A percentile compares a stretch with the other conserved stretches of the same genome.
phyloP scores from a whole-genome alignment of 805 yeast species.

The Yarrowia hollandica region DNA sequence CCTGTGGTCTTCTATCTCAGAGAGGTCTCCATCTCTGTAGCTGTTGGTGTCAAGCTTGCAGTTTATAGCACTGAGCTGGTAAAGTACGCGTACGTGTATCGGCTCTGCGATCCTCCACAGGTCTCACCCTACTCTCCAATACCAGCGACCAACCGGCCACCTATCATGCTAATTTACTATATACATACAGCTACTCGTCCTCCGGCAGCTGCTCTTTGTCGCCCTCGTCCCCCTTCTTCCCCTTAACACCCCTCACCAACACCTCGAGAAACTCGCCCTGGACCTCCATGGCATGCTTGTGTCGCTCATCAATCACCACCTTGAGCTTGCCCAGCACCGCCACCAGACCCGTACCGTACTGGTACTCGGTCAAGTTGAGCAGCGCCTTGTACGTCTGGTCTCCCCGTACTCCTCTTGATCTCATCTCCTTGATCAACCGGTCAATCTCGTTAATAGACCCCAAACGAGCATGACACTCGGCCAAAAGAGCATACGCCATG shows the following conservation, averaged over 20 bases:
- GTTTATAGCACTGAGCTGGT: too few species aligned
- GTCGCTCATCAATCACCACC: not conserved
- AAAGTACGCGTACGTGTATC: too few species aligned
- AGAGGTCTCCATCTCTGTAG: too few species aligned
- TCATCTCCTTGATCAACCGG: slow-evolving; percentile 3
- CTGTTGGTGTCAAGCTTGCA: too few species aligned
- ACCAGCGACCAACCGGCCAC: too few species aligned
- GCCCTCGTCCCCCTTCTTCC: not conserved
- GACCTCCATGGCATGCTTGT: not conserved
- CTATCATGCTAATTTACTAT: slow-evolving; percentile 24
- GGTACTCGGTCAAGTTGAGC: not conserved
- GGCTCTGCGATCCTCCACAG: too few species aligned
- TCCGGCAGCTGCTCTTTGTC: not conserved
- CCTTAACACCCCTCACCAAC: not conserved
- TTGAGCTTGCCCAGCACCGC: not conserved
- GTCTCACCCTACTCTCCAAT: too few species aligned
- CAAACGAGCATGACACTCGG: slow-evolving; percentile 22
- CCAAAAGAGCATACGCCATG: slow-evolving; percentile 18
- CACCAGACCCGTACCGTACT: not conserved
- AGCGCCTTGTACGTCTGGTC: slow-evolving; percentile 18
- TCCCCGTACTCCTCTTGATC: not conserved
- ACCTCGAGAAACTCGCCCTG: not conserved
- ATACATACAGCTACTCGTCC: slow-evolving; percentile 8
- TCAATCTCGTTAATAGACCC: not conserved
- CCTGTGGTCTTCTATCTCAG: too few species aligned